Conservation (phyloP, 2,329 filamentous ascomycete genomes). For the Ophiostoma piceae region DNA sequence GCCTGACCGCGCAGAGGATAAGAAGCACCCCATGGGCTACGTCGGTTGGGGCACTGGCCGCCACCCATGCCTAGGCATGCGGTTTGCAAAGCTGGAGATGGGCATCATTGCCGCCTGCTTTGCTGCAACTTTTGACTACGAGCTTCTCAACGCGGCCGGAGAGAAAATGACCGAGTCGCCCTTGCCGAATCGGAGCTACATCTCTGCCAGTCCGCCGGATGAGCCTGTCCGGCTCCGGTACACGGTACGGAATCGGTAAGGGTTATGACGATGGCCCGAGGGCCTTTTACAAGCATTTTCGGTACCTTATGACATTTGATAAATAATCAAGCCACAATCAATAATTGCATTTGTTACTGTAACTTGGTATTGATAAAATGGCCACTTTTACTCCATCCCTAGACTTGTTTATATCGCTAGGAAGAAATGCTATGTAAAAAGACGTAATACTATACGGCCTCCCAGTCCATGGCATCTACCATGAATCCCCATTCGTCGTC, state of each 20-base stretch:
- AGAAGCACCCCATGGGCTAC: constrained; percentile 31
- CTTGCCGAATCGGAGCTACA: constrained; percentile 35
- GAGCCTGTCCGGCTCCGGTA: constrained; percentile 37
- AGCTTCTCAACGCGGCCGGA: constrained; percentile 39
- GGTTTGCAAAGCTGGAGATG: constrained; percentile 51
- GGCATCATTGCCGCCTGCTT: constrained; percentile 47
- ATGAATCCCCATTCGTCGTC: constrained; percentile 53
- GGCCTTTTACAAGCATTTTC: not conserved
- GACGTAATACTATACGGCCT: constrained; percentile 22
- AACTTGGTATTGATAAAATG: no score
- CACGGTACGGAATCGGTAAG: constrained; percentile 23
- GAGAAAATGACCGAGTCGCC: constrained; percentile 33
- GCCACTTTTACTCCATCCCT: no score
- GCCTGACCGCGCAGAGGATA: constrained; percentile 44
- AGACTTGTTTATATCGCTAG: not conserved
- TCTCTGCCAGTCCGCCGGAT: constrained; percentile 39
- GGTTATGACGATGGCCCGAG: not conserved
- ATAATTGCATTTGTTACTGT: no score
- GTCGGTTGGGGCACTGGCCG: constrained; percentile 37
- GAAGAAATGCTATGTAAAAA: not conserved
- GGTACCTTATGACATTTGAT: not conserved
- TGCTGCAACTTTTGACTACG: constrained; percentile 45
- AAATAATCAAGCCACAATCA: not conserved
- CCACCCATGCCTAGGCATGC: constrained; percentile 34
- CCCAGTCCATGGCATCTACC: constrained; percentile 45